Evolutionary conservation across 345 rosid species (phyloP).

Genomic region (Noccaea bulbosa): DNA sequence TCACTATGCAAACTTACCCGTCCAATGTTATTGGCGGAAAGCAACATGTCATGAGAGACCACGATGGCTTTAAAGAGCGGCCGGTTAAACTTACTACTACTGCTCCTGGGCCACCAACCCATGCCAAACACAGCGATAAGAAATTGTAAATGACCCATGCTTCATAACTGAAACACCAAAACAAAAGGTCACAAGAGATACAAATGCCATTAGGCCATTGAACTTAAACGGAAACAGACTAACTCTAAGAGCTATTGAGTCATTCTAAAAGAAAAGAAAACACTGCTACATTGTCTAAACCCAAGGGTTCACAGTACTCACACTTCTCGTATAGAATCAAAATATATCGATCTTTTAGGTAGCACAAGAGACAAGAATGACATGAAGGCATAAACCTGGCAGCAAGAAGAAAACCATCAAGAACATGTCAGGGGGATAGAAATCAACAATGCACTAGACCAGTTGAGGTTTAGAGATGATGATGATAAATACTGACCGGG

Average conservation of each 20-base stretch:
- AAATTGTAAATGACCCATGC: constrained; percentile 99
- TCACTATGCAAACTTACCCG: constrained; percentile 60
- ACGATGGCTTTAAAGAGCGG: constrained; percentile 79
- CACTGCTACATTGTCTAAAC: neutral
- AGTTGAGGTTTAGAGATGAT: neutral
- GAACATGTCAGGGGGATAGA: constrained; percentile 7
- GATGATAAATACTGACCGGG: constrained; percentile 62
- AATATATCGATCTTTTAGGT: constrained; percentile 77
- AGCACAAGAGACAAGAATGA: constrained; percentile 85
- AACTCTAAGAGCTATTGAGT: neutral
- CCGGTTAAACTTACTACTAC: constrained; percentile 91
- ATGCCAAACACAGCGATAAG: constrained; percentile 84
- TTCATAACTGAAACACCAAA: constrained; percentile 74
- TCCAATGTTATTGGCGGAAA: constrained; percentile 78
- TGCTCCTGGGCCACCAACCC: constrained; percentile 99
- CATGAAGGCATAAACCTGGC: constrained; percentile 86
- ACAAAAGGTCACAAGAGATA: constrained; percentile 10
- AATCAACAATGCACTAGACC: constrained; percentile 11
- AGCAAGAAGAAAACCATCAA: constrained; percentile 3
- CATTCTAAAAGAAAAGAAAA: neutral
- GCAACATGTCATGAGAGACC: constrained; percentile 90
- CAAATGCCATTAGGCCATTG: neutral
- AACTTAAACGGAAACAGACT: neutral
- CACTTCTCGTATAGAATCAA: constrained; percentile 97
- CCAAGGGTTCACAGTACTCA: constrained; percentile 48